A percentile compares a stretch with the other conserved stretches of the same genome.
These are phyloP conservation scores for Hymenoscyphus scutula DNA, from an alignment of 2,329 filamentous ascomycete species.

Conservation along the genomic window DNA sequence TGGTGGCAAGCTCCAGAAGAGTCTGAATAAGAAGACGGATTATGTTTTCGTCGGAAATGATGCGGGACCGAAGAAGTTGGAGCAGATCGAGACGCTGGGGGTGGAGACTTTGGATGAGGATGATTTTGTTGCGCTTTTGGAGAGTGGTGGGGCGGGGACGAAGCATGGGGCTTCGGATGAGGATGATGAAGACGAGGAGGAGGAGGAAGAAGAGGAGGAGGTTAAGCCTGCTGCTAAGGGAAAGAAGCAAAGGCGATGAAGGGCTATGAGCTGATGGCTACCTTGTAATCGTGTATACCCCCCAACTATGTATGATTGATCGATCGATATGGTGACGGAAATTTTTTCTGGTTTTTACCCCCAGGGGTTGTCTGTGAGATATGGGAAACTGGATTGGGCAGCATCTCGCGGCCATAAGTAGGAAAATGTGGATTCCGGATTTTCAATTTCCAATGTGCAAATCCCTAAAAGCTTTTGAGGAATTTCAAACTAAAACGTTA, in stretches of 20 bases:
- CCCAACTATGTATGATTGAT: not conserved
- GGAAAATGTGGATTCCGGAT: not conserved
- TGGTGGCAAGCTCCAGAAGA: slow-evolving; percentile 26
- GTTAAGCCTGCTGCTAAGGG: slow-evolving; percentile 19
- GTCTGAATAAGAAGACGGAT: slow-evolving; percentile 26
- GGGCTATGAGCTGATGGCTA: not conserved
- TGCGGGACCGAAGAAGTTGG: slow-evolving; percentile 29
- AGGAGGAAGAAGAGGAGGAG: slow-evolving; percentile 23
- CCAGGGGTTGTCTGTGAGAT: not conserved
- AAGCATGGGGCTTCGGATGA: slow-evolving; percentile 20
- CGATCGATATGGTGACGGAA: not conserved
- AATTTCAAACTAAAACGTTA: too few relatives aligned
- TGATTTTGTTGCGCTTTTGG: slow-evolving; percentile 23
- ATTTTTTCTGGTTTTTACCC: not conserved
- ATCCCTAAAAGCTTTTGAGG: too few relatives aligned
- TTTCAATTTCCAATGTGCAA: not conserved
- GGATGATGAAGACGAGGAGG: slow-evolving; percentile 8
- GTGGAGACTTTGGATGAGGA: slow-evolving; percentile 24
- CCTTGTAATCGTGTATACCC: not conserved
- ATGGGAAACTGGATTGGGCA: not conserved
- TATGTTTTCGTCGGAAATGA: slow-evolving; percentile 29
- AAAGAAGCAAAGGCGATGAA: slow-evolving; percentile 22
- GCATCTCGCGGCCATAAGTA: not conserved
- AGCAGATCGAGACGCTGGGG: slow-evolving; percentile 23
- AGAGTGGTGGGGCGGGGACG: slow-evolving; percentile 10